These are phyloP conservation scores for Gymnopilus junonius DNA, from an alignment of 768 basidiomycete genomes.

Conservation along the genomic window DNA sequence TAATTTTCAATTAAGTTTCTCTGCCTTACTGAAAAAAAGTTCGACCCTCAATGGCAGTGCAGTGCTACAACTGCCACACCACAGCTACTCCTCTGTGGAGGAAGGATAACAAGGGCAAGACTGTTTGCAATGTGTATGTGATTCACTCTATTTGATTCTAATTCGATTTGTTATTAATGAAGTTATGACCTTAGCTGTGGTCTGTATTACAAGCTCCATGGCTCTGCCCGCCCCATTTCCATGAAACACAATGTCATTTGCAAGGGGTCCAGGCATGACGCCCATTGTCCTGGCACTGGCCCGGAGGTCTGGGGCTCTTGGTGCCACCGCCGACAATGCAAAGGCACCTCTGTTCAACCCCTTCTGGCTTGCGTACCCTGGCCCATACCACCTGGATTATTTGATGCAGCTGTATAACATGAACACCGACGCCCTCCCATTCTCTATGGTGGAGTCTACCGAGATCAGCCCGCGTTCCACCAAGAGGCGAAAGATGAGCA, in stretches of 20 bases:
- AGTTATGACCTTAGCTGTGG: no score
- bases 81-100: slow-evolving; percentile 90
- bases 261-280: slow-evolving; percentile 84
- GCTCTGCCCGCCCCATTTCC: slow-evolving; percentile 83
- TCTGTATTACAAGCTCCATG: slow-evolving; percentile 85
- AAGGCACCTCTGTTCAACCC: slow-evolving; percentile 30
- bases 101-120: slow-evolving; percentile 91
- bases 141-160: slow-evolving; percentile 1
- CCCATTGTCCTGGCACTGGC: slow-evolving; percentile 59
- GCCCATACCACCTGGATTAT: slow-evolving; percentile 78
- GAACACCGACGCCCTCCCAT: slow-evolving; percentile 58
- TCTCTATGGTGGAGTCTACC: slow-evolving; percentile 48
- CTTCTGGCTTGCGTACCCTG: slow-evolving; percentile 58
- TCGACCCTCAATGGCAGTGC: slow-evolving; percentile 55
- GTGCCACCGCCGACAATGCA: slow-evolving; percentile 28
- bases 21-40: slow-evolving; percentile 33
- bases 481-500: slow-evolving; percentile 79
- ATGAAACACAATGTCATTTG: slow-evolving; percentile 93
- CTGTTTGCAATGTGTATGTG: slow-evolving; percentile 89
- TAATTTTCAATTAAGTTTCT: slow-evolving; percentile 20
- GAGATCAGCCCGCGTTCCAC: slow-evolving; percentile 55
- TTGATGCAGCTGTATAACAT: slow-evolving; percentile 56
- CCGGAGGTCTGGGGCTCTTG: slow-evolving; percentile 51
- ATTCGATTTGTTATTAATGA: slow-evolving; percentile 4
- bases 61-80: slow-evolving; percentile 91